A percentile compares a stretch with the other conserved stretches of the same genome.
Conservation (phyloP, 768 basidiomycete species). For the Brasilioporus rufonigricans region DNA sequence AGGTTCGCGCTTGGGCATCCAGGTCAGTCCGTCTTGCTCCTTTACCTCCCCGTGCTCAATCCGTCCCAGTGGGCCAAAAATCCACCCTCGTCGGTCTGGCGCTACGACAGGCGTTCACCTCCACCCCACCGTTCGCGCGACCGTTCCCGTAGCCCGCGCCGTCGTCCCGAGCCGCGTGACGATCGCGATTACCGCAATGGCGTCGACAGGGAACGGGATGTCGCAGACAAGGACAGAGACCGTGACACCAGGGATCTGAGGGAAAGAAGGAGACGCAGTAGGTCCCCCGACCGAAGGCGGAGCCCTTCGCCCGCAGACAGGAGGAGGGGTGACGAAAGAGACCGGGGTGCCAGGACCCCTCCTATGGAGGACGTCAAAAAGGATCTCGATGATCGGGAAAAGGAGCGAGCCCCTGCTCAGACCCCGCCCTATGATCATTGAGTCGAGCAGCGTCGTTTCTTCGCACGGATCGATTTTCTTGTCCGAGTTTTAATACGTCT, state of each 20-base stretch:
- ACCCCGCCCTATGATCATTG: slow-evolving; percentile 61
- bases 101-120: slow-evolving; percentile 59
- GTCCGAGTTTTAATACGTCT: not conserved
- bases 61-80: slow-evolving; percentile 74
- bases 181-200: slow-evolving; percentile 39
- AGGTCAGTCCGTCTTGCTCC: slow-evolving; percentile 41
- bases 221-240: slow-evolving; percentile 37
- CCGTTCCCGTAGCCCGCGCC: slow-evolving; percentile 55
- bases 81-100: slow-evolving; percentile 82
- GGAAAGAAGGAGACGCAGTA: slow-evolving; percentile 50
- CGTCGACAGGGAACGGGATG: slow-evolving; percentile 36
- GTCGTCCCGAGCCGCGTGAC: slow-evolving; percentile 38
- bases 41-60: not conserved
- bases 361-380: slow-evolving; percentile 41
- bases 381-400: slow-evolving; percentile 47
- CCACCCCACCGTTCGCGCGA: slow-evolving; percentile 42
- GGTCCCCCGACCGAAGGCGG: slow-evolving; percentile 46
- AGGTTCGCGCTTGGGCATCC: slow-evolving; percentile 70
- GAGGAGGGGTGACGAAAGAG: slow-evolving; percentile 45
- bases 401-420: slow-evolving; percentile 46
- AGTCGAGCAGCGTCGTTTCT: slow-evolving; percentile 14
- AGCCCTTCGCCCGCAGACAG: slow-evolving; percentile 41
- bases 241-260: slow-evolving; percentile 39
- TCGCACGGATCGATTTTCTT: not conserved
- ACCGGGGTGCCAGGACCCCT: slow-evolving; percentile 51